A percentile compares a stretch with the other conserved stretches of the same genome.
Conservation (phyloP, 495 filamentous ascomycete genomes). For the Penicillium subrubescens region DNA sequence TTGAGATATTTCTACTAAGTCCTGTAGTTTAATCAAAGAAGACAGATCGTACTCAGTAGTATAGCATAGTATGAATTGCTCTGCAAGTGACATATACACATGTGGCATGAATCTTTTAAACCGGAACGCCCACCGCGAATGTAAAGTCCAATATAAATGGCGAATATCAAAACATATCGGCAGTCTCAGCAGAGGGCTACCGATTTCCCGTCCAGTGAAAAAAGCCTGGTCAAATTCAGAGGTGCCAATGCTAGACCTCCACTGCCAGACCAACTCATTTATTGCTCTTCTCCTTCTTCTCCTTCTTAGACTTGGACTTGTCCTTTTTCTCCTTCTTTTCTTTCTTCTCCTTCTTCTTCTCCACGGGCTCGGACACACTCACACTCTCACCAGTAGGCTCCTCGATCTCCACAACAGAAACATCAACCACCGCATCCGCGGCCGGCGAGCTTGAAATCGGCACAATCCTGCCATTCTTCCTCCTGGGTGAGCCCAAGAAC, state of each 20-base stretch:
- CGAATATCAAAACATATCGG: conserved; percentile 2
- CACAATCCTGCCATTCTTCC: conserved; percentile 19
- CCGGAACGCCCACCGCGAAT: conserved; percentile 35
- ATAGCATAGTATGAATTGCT: conserved; percentile 10
- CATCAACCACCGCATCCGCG: conserved; percentile 15
- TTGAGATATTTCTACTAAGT: too few species aligned
- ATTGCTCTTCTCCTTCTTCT: conserved; percentile 26
- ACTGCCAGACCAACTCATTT: conserved; percentile 8
- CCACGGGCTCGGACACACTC: conserved; percentile 15
- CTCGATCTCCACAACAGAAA: conserved; percentile 23
- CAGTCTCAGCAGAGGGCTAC: background rate
- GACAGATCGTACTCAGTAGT: background rate
- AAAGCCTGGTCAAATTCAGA: background rate
- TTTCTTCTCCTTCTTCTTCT: conserved; percentile 26
- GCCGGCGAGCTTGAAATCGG: conserved; percentile 23
- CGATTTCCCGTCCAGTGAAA: background rate
- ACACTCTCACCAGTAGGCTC: conserved; percentile 1
- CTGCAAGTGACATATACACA: conserved; percentile 28
- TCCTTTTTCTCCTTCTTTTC: conserved; percentile 33
- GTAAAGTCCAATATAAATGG: conserved; percentile 18
- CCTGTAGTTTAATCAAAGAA: background rate
- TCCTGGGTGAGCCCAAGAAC: conserved; percentile 13
- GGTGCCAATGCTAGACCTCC: background rate
- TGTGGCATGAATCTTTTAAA: conserved; percentile 20
- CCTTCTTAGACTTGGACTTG: conserved; percentile 22